Conservation (phyloP, 2,329 filamentous ascomycete species). For the Metarhizium sp. region DNA sequence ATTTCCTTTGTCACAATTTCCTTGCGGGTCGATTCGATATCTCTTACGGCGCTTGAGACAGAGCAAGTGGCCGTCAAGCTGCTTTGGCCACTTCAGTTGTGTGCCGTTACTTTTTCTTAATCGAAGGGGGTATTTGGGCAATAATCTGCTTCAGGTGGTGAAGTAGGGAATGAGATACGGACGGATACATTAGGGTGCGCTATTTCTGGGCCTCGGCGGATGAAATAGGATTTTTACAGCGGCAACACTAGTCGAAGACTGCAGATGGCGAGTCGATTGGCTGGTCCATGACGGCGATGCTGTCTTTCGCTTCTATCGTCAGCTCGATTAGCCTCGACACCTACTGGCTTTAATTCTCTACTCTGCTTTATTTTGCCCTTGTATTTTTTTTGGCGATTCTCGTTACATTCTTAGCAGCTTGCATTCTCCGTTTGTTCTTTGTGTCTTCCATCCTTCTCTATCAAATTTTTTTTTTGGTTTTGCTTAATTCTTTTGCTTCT, state of each 20-base stretch:
- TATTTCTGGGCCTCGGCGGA: slow-evolving; percentile 14
- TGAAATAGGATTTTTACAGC: slow-evolving; percentile 20
- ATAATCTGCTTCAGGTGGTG: slow-evolving; percentile 17
- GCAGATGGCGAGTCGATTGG: slow-evolving; percentile 32
- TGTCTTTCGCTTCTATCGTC: slow-evolving; percentile 28
- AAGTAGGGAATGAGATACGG: slow-evolving; percentile 15
- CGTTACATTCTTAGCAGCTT: slow-evolving; percentile 2
- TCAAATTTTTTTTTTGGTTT: slow-evolving; percentile 11
- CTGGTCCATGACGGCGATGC: slow-evolving; percentile 39
- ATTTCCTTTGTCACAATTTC: slow-evolving; percentile 9
- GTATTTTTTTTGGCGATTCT: background rate
- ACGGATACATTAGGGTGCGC: slow-evolving; percentile 12
- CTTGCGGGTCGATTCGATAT: slow-evolving; percentile 15
- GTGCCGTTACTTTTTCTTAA: slow-evolving; percentile 9
- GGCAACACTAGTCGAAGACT: slow-evolving; percentile 35
- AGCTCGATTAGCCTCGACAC: slow-evolving; percentile 28
- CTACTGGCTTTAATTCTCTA: slow-evolving; percentile 24
- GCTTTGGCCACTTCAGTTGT: slow-evolving; percentile 9
- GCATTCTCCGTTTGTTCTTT: slow-evolving; percentile 15
- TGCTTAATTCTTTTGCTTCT: slow-evolving; percentile 20
- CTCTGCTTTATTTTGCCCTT: slow-evolving; percentile 6
- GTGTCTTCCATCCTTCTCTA: slow-evolving; percentile 14
- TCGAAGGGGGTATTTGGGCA: slow-evolving; percentile 10
- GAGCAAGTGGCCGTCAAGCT: slow-evolving; percentile 23
- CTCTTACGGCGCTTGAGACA: slow-evolving; percentile 27